Evolutionary conservation across 2,329 filamentous ascomycete species (phyloP).

Genomic region (Neopestalotiopsis sp.): DNA sequence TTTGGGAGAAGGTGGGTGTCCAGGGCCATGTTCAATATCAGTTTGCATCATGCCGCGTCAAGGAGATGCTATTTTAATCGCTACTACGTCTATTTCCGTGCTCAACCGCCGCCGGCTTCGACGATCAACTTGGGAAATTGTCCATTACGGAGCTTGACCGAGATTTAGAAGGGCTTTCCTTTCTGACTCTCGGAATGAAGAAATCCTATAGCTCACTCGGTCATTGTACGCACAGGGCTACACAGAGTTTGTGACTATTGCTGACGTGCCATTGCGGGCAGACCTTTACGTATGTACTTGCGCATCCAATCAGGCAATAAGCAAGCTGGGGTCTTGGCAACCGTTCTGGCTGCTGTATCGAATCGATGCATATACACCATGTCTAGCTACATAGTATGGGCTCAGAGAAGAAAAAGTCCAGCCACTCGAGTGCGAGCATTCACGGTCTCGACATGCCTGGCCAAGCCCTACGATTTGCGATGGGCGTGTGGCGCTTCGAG

Average conservation of each 20-base stretch:
- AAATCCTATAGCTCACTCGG: background rate
- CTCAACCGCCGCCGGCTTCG: slow-evolving; percentile 12
- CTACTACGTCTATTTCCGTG: slow-evolving; percentile 18
- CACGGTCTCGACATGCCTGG: background rate
- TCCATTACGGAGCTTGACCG: background rate
- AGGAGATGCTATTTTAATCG: slow-evolving; percentile 30
- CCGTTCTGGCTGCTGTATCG: slow-evolving; percentile 4
- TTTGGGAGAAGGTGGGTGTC: slow-evolving; percentile 13
- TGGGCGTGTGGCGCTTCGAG: slow-evolving; percentile 7
- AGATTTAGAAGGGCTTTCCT: background rate
- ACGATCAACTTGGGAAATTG: slow-evolving; percentile 3
- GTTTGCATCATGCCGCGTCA: slow-evolving; percentile 32
- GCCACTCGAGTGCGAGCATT: background rate
- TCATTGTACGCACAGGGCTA: background rate
- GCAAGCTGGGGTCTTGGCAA: background rate
- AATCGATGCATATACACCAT: background rate
- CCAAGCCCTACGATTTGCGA: slow-evolving; percentile 6
- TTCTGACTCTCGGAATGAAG: slow-evolving; percentile 5
- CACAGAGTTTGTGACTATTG: slow-evolving; percentile 12
- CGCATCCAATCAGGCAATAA: slow-evolving; percentile 13
- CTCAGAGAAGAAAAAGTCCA: background rate
- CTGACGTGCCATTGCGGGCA: slow-evolving; percentile 12
- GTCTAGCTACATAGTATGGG: background rate
- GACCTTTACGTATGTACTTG: slow-evolving; percentile 3
- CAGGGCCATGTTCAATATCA: slow-evolving; percentile 30